Conservation (phyloP, 768 basidiomycete species). For the Lentinula sp. region DNA sequence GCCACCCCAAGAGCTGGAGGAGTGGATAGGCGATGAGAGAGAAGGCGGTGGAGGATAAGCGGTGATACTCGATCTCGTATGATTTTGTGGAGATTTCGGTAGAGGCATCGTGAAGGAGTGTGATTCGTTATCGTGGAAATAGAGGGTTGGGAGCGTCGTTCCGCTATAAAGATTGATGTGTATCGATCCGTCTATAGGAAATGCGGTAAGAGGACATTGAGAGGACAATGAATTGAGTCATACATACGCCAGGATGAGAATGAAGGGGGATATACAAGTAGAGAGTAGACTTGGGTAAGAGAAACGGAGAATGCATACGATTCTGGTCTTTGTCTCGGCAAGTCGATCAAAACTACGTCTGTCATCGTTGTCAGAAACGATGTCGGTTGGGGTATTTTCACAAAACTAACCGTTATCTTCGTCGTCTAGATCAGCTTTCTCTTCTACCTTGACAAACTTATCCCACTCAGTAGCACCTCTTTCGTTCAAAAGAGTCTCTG, state of each 20-base stretch:
- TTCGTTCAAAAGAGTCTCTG: constrained; percentile 77
- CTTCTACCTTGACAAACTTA: constrained; percentile 85
- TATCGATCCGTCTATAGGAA: constrained; percentile 68
- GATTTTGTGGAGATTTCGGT: constrained; percentile 24
- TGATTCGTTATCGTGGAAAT: constrained; percentile 98
- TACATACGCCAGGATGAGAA: constrained; percentile 73
- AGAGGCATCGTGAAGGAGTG: constrained; percentile 62
- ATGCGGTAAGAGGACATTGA: not conserved
- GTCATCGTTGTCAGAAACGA: constrained; percentile 5
- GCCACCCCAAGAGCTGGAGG: constrained; percentile 73
- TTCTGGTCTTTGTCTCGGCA: constrained; percentile 78
- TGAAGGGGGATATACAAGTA: constrained; percentile 79
- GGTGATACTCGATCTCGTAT: constrained; percentile 30
- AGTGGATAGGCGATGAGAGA: constrained; percentile 34
- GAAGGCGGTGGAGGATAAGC: constrained; percentile 62
- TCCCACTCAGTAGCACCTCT: constrained; percentile 82
- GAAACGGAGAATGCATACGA: constrained; percentile 97
- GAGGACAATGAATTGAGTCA: not conserved
- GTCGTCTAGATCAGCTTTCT: constrained; percentile 48
- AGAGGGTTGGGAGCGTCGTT: constrained; percentile 80
- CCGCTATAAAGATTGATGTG: constrained; percentile 86
- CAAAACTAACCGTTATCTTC: constrained; percentile 62
- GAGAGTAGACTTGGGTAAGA: constrained; percentile 81
- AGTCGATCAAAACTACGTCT: constrained; percentile 84
- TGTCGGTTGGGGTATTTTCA: constrained; percentile 8